phyloP scores from a whole-genome alignment of 805 yeast species.

The Zygotorulaspora danielsina region DNA sequence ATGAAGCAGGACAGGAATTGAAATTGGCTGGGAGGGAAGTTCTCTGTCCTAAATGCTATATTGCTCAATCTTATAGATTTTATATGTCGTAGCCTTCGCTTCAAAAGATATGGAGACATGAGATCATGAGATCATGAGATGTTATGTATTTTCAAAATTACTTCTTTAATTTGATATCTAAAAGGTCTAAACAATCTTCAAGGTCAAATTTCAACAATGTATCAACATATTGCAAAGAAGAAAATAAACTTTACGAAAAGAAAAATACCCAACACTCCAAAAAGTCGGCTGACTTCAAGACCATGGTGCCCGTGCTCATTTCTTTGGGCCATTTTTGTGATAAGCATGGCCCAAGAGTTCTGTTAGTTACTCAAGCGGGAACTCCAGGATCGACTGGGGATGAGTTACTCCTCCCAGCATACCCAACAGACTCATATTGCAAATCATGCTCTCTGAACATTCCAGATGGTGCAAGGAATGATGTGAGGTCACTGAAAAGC shows the following conservation, averaged over 20 bases:
- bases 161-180: no score
- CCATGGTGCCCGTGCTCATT: conserved; percentile 23
- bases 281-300: no score
- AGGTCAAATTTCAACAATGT: no score
- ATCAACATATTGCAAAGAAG: no score
- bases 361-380: conserved; percentile 56
- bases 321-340: conserved; percentile 74
- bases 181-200: no score
- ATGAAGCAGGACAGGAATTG: conserved; percentile 24
- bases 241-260: no score
- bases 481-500: conserved; percentile 35
- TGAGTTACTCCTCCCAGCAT: conserved; percentile 37
- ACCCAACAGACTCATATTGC: conserved; percentile 49
- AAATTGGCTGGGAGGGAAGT: conserved; percentile 2
- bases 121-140: no score
- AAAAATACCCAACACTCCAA: no score
- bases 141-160: no score
- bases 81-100: conserved; percentile 28
- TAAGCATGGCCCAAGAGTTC: conserved; percentile 66
- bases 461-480: conserved; percentile 37
- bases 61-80: conserved; percentile 24
- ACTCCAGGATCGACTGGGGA: conserved; percentile 23
- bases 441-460: conserved; percentile 55
- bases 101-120: conserved; percentile 18
- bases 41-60: conserved; percentile 10